Conservation (phyloP, 805 yeast genomes). For the Candida multigemmis region DNA sequence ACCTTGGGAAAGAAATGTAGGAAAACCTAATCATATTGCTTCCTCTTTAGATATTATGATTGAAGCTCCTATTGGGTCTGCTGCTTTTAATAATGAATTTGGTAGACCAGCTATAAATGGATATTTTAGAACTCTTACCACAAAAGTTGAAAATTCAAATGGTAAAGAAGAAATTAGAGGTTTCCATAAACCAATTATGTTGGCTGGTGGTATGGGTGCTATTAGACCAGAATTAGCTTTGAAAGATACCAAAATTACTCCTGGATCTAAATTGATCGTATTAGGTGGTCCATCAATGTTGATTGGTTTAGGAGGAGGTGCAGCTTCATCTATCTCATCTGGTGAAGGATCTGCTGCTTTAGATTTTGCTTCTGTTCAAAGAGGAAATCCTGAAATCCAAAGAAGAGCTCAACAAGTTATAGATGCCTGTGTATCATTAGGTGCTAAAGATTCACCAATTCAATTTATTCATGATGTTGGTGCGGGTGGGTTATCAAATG, state of each 20-base stretch:
- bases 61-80: conserved; percentile 96
- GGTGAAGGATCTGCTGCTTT: conserved; percentile 94
- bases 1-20: conserved; percentile 93
- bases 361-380: conserved; percentile 97
- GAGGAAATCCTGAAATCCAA: conserved; percentile 99
- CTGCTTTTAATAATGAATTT: conserved; percentile 96
- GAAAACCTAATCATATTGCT: conserved; percentile 90
- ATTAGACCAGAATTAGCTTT: conserved; percentile 89
- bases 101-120: conserved; percentile 98
- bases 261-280: conserved; percentile 86
- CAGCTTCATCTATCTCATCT: conserved; percentile 93
- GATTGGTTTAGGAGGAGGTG: conserved; percentile 99
- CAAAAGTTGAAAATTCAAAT: conserved; percentile 54
- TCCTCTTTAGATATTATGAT: conserved; percentile 90
- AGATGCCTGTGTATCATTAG: conserved; percentile 84
- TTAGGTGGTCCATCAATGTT: conserved; percentile 97
- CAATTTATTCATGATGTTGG: conserved; percentile 98
- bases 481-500: conserved; percentile 98
- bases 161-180: conserved; percentile 79
- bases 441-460: conserved; percentile 58
- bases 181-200: conserved; percentile 97
- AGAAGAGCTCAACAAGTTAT: conserved; percentile 98
- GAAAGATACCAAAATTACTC: conserved; percentile 79
- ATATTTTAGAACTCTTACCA: conserved; percentile 90
- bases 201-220: conserved; percentile 99